These are phyloP conservation scores for Suhomyces vadensis DNA, from an alignment of 805 yeast genomes.

Conservation along the genomic window DNA sequence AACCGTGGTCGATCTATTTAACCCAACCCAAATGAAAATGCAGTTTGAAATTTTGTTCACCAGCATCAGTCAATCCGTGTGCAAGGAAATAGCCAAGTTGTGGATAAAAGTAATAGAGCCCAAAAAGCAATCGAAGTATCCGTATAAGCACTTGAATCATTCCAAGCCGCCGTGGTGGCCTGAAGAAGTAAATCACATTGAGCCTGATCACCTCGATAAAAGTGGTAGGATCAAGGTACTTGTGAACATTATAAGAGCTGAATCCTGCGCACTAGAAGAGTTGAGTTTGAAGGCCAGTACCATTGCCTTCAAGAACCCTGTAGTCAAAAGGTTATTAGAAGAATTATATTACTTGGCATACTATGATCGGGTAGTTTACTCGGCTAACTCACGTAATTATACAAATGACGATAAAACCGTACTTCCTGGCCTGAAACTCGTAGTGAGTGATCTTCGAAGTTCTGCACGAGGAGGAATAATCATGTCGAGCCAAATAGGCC, in stretches of 20 bases:
- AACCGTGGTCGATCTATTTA: background rate
- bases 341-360: slow-evolving; percentile 28
- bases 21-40: slow-evolving; percentile 6
- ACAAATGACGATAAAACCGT: background rate
- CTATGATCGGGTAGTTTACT: slow-evolving; percentile 20
- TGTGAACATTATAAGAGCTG: slow-evolving; percentile 35
- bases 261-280: slow-evolving; percentile 13
- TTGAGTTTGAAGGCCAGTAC: slow-evolving; percentile 14
- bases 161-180: slow-evolving; percentile 79
- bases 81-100: slow-evolving; percentile 62
- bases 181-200: slow-evolving; percentile 52
- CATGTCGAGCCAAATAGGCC: slow-evolving; percentile 1
- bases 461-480: background rate
- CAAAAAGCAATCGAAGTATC: slow-evolving; percentile 59
- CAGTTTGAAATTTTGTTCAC: slow-evolving; percentile 21
- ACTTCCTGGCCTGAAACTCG: background rate
- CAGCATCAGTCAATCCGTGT: slow-evolving; percentile 31
- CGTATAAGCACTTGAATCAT: slow-evolving; percentile 55
- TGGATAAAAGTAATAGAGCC: slow-evolving; percentile 73
- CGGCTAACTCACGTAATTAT: background rate
- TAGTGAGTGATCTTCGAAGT: background rate
- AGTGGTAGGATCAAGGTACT: slow-evolving; percentile 54
- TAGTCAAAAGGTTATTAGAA: slow-evolving; percentile 15
- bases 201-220: slow-evolving; percentile 73
- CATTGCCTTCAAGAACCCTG: background rate